Evolutionary conservation across 352 stramenopile genomes (phyloP).

Genomic region (Thalassiosira ordinaria): DNA sequence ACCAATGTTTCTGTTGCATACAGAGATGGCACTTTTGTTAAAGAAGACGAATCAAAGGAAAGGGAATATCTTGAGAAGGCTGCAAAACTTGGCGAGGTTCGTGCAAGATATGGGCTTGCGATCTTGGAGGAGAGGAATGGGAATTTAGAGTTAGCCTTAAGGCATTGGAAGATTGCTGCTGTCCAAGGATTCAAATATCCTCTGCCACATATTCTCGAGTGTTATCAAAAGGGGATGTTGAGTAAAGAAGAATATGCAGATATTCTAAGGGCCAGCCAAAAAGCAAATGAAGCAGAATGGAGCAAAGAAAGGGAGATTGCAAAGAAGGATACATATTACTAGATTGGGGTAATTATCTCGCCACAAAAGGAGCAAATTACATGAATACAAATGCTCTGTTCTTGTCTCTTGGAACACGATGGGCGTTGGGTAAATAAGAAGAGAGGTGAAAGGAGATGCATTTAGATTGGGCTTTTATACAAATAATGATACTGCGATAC

Average conservation of each 20-base stretch:
- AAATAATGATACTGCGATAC: no score
- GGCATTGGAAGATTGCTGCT: conserved; percentile 17
- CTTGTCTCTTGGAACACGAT: no score
- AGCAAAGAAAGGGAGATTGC: conserved; percentile 29
- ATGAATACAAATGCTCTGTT: no score
- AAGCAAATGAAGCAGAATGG: conserved; percentile 12
- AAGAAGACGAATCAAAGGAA: conserved; percentile 9
- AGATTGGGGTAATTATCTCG: no score
- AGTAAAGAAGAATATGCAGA: conserved; percentile 23
- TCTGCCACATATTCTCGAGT: neutral
- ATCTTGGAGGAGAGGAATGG: neutral
- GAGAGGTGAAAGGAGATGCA: no score
- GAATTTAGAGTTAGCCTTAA: conserved; percentile 3
- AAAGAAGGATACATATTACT: no score
- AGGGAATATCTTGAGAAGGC: conserved; percentile 1
- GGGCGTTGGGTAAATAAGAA: no score
- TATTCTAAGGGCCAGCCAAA: conserved; percentile 6
- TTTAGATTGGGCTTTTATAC: no score
- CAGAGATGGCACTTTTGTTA: neutral
- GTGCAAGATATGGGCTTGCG: conserved; percentile 6
- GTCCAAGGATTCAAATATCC: neutral
- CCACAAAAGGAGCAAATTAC: no score
- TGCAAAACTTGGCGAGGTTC: conserved; percentile 12
- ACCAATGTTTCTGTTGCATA: no score
- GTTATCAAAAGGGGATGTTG: neutral